phyloP scores from a whole-genome alignment of 768 basidiomycete species.

The Amanita rubescens region DNA sequence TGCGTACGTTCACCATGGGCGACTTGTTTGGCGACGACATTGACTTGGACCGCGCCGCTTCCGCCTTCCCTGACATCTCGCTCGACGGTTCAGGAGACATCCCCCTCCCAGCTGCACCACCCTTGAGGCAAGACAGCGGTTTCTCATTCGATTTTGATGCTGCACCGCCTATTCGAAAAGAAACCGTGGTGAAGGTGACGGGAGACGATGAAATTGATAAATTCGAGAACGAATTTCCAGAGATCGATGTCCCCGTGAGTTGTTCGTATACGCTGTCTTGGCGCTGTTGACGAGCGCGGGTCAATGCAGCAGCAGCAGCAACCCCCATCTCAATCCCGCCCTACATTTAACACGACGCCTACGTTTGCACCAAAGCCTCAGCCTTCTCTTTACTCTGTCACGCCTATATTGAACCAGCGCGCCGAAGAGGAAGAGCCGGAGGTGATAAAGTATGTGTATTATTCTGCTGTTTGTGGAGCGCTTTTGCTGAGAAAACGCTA shows the following conservation, averaged over 20 bases:
- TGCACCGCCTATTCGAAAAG: conserved; percentile 26
- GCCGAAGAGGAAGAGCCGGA: conserved; percentile 78
- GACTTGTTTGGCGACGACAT: conserved; percentile 45
- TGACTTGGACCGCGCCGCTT: conserved; percentile 76
- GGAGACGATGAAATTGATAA: conserved; percentile 81
- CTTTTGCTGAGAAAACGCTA: conserved; percentile 20
- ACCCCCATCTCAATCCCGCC: conserved; percentile 27
- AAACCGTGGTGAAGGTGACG: conserved; percentile 67
- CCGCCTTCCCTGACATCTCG: conserved; percentile 81
- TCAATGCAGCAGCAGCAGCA: conserved; percentile 2
- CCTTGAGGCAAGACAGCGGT: conserved; percentile 27
- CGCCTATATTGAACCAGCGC: conserved; percentile 64
- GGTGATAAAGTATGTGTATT: conserved; percentile 64
- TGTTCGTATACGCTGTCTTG: too few relatives aligned
- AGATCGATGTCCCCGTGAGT: conserved; percentile 42
- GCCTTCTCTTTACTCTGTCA: conserved; percentile 59
- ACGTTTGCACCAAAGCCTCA: conserved; percentile 75
- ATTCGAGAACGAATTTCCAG: conserved; percentile 83
- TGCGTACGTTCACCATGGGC: conserved; percentile 13
- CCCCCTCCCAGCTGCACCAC: conserved; percentile 28
- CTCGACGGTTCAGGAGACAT: conserved; percentile 60
- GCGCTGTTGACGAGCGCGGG: too few relatives aligned
- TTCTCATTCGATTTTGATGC: conserved; percentile 67
- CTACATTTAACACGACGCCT: conserved; percentile 34
- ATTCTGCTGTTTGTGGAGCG: background rate